These are phyloP conservation scores for Fusarium guadeloupense DNA, from an alignment of 2,329 filamentous ascomycete genomes.

Conservation along the genomic window DNA sequence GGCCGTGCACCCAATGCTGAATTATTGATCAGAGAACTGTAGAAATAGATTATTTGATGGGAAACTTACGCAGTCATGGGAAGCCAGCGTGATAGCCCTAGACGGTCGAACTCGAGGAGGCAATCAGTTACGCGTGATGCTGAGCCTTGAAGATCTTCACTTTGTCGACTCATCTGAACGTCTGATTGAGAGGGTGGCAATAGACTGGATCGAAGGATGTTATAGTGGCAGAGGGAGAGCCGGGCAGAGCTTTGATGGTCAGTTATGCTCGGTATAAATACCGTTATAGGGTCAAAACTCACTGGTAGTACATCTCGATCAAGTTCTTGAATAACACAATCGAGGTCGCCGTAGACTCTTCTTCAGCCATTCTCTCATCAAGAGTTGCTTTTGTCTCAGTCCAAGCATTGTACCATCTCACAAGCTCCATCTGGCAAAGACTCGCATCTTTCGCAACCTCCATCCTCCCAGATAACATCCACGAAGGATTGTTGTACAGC, in stretches of 20 bases:
- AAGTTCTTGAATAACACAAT: conserved; percentile 37
- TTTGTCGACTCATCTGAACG: conserved; percentile 21
- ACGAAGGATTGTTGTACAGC: conserved; percentile 36
- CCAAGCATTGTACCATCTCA: conserved; percentile 36
- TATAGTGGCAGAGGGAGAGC: conserved; percentile 35
- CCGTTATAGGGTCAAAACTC: background rate
- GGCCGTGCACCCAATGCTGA: conserved; percentile 36
- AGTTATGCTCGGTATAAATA: accelerated
- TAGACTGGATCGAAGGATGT: conserved; percentile 33
- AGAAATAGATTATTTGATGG: accelerated
- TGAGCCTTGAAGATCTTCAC: conserved; percentile 37
- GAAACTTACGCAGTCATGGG: conserved; percentile 40
- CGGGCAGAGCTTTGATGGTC: conserved; percentile 24
- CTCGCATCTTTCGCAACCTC: conserved; percentile 31
- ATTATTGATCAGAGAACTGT: background rate
- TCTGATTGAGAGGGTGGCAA: conserved; percentile 11
- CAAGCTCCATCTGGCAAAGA: conserved; percentile 34
- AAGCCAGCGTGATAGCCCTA: conserved; percentile 31
- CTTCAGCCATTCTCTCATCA: conserved; percentile 10
- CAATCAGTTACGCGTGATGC: conserved; percentile 37
- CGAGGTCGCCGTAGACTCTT: conserved; percentile 12
- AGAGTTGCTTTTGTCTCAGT: conserved; percentile 28
- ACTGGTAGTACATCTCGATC: conserved; percentile 44
- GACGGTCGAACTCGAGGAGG: conserved; percentile 29
- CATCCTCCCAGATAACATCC: conserved; percentile 29